Evolutionary conservation across 768 basidiomycete species (phyloP).

Genomic region (Rhodocollybia butyracea): DNA sequence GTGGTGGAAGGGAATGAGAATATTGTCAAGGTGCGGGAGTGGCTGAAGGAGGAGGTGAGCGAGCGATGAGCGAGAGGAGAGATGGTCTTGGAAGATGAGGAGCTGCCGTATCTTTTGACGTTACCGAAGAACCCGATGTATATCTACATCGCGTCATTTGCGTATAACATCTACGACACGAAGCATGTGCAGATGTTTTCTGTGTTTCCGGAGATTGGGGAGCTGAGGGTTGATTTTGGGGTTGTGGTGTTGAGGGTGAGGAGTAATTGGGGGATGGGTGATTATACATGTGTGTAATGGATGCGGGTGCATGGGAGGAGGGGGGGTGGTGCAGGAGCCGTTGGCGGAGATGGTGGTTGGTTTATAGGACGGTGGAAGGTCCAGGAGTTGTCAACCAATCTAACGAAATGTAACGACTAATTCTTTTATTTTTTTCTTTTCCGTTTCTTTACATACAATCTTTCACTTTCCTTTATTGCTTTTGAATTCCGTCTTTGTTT

Average conservation of each 20-base stretch:
- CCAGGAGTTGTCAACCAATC: no score
- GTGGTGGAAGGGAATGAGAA: conserved; percentile 47
- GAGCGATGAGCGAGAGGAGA: conserved; percentile 30
- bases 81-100: conserved; percentile 27
- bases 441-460: no score
- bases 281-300: conserved; percentile 88
- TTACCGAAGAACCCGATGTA: conserved; percentile 26
- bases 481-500: no score
- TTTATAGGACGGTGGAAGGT: no score
- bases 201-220: conserved; percentile 61
- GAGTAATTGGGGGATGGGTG: conserved; percentile 84
- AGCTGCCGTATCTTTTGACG: conserved; percentile 22
- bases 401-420: no score
- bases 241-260: conserved; percentile 76
- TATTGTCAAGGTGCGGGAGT: conserved; percentile 50
- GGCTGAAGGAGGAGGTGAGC: conserved; percentile 34
- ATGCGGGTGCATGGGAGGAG: conserved; percentile 73
- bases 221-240: conserved; percentile 78
- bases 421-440: no score
- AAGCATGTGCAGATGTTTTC: conserved; percentile 77
- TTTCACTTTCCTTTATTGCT: no score
- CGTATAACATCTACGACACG: conserved; percentile 56
- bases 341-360: no score
- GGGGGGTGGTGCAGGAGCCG: no score
- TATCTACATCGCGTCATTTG: conserved; percentile 66